Percentiles rank a stretch among this genome's conserved stretches.
Evolutionary conservation across 371 early-diverging fungal genomes (phyloP).

Genomic region (Zychaea mexicana): DNA sequence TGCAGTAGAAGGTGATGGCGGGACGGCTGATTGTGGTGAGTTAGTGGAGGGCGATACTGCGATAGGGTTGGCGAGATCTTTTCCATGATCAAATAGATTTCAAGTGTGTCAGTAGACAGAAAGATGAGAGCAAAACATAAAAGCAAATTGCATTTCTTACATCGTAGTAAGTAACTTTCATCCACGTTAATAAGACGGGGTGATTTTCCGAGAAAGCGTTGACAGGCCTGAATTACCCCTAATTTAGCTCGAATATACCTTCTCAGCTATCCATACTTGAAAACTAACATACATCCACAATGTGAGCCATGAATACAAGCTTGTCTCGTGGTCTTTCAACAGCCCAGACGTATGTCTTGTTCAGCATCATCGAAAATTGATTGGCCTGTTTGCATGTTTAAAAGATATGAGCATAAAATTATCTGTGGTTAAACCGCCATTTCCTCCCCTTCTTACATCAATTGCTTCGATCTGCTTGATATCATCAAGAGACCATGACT

Average conservation of each 20-base stretch:
- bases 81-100: background rate
- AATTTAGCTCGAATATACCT: background rate
- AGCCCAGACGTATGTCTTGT: slow-evolving; percentile 54
- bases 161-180: slow-evolving; percentile 42
- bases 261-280: background rate
- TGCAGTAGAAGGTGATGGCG: background rate
- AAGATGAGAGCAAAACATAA: background rate
- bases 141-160: slow-evolving; percentile 20
- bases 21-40: slow-evolving; percentile 12
- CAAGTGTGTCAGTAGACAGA: background rate
- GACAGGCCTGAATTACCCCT: slow-evolving; percentile 41
- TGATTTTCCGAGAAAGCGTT: slow-evolving; percentile 35
- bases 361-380: slow-evolving; percentile 49
- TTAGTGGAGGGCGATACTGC: slow-evolving; percentile 26
- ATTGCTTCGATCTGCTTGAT: slow-evolving; percentile 55
- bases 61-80: background rate
- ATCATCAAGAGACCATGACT: slow-evolving; percentile 62
- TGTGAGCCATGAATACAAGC: slow-evolving; percentile 45
- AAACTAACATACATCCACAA: slow-evolving; percentile 41
- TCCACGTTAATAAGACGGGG: slow-evolving; percentile 52
- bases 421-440: background rate
- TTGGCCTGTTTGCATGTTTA: slow-evolving; percentile 39
- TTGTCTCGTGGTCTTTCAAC: slow-evolving; percentile 50
- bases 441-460: slow-evolving; percentile 58
- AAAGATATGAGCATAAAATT: background rate